Evolutionary conservation across 2,329 filamentous ascomycete species (phyloP).

Genomic region (Penicillium sp.): DNA sequence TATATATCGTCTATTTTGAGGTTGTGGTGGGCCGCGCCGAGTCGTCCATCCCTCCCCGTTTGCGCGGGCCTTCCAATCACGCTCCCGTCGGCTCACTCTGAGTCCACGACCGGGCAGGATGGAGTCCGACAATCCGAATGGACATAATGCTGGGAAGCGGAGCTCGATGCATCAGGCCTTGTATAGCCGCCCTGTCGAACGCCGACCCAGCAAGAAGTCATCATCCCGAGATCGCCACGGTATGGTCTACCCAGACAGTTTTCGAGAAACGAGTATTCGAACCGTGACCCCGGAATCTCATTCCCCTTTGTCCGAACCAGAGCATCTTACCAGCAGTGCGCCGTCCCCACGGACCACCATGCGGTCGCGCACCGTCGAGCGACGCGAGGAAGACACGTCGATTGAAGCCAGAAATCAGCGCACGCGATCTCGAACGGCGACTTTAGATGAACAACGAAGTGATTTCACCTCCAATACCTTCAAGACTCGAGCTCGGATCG

Average conservation of each 20-base stretch:
- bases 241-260: slow-evolving; percentile 51
- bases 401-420: slow-evolving; percentile 39
- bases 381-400: slow-evolving; percentile 39
- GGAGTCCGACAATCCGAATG: slow-evolving; percentile 48
- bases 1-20: slow-evolving; percentile 25
- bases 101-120: slow-evolving; percentile 34
- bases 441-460: slow-evolving; percentile 46
- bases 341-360: slow-evolving; percentile 43
- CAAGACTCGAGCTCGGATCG: slow-evolving; percentile 42
- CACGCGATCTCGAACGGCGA: slow-evolving; percentile 47
- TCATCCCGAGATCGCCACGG: slow-evolving; percentile 52
- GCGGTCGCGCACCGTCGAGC: slow-evolving; percentile 38
- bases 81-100: slow-evolving; percentile 21
- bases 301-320: slow-evolving; percentile 44
- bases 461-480: slow-evolving; percentile 41
- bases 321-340: slow-evolving; percentile 35
- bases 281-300: slow-evolving; percentile 53
- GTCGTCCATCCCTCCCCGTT: slow-evolving; percentile 27
- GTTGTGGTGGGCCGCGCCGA: slow-evolving; percentile 28
- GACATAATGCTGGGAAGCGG: slow-evolving; percentile 36
- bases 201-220: slow-evolving; percentile 52
- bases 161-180: slow-evolving; percentile 44
- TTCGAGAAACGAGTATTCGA: slow-evolving; percentile 50
- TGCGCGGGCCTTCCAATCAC: slow-evolving; percentile 22
- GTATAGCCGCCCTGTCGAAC: slow-evolving; percentile 47